These are phyloP conservation scores for Aquilaria sinensis DNA, from an alignment of 345 rosid species.

Conservation along the genomic window DNA sequence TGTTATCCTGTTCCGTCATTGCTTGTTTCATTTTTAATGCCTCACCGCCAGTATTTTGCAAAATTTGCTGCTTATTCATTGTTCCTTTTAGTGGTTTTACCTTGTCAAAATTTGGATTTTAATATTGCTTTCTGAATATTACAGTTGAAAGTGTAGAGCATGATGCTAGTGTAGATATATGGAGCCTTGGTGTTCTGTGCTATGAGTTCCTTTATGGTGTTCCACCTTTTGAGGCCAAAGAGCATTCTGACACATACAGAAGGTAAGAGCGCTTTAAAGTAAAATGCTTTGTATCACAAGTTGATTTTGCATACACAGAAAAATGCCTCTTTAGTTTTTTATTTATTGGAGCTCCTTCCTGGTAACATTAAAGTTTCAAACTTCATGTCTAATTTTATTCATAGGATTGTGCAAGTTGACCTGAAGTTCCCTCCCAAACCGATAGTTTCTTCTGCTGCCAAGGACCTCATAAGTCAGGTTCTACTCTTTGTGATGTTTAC, in stretches of 20 bases:
- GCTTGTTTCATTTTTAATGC: no score
- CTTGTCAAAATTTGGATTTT: no score
- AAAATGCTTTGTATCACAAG: no score
- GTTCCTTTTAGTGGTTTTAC: no score
- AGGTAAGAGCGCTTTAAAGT: constrained; percentile 32
- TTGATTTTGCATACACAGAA: not conserved
- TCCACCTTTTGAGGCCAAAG: constrained; percentile 91
- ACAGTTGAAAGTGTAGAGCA: constrained; percentile 96
- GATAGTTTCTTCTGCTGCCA: constrained; percentile 78
- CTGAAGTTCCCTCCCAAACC: constrained; percentile 90
- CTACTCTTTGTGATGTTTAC: not conserved
- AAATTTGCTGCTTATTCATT: no score
- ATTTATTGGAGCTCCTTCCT: not conserved
- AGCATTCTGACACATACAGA: constrained; percentile 90
- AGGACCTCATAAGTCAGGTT: constrained; percentile 91
- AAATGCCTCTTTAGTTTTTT: not conserved
- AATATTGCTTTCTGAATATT: no score
- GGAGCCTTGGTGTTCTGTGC: constrained; percentile 97
- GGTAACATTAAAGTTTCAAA: constrained; percentile 1
- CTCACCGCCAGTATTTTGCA: no score
- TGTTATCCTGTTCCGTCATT: no score
- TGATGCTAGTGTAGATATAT: constrained; percentile 91
- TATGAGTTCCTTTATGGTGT: constrained; percentile 88
- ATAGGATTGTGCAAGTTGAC: constrained; percentile 96
- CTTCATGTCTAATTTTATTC: not conserved